Evolutionary conservation across 2,329 filamentous ascomycete genomes (phyloP).

Genomic region (Stemphylium beticola): DNA sequence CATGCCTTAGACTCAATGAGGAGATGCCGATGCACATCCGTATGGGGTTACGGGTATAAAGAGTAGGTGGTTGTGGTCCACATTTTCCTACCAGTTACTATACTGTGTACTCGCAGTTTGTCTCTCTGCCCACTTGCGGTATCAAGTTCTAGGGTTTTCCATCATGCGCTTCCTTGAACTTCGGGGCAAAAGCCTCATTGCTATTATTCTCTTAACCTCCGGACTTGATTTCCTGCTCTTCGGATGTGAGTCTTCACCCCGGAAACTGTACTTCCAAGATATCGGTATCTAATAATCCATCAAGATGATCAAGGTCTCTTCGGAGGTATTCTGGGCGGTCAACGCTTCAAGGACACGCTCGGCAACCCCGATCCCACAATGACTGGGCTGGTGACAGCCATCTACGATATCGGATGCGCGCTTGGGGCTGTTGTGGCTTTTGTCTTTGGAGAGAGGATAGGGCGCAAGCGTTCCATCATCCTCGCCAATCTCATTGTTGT

Average conservation of each 20-base stretch:
- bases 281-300: background rate
- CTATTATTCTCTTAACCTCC: conserved; percentile 19
- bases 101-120: background rate
- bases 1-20: conserved; percentile 7
- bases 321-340: conserved; percentile 31
- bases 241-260: conserved; percentile 14
- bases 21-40: conserved; percentile 11
- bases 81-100: background rate
- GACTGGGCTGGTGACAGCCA: conserved; percentile 48
- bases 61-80: background rate
- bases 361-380: conserved; percentile 17
- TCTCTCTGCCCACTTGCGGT: background rate
- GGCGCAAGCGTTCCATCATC: conserved; percentile 62
- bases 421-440: conserved; percentile 46
- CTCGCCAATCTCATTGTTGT: conserved; percentile 55
- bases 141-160: background rate
- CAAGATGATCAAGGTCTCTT: conserved; percentile 36
- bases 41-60: conserved; percentile 5
- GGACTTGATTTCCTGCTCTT: conserved; percentile 24
- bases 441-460: conserved; percentile 62
- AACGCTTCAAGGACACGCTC: conserved; percentile 29
- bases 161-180: conserved; percentile 19
- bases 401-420: conserved; percentile 51
- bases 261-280: too few relatives aligned
- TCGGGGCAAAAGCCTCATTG: conserved; percentile 21